Base-by-base conservation (phyloP, 106 monocot species). In the Amphibolis antarctica region DNA sequence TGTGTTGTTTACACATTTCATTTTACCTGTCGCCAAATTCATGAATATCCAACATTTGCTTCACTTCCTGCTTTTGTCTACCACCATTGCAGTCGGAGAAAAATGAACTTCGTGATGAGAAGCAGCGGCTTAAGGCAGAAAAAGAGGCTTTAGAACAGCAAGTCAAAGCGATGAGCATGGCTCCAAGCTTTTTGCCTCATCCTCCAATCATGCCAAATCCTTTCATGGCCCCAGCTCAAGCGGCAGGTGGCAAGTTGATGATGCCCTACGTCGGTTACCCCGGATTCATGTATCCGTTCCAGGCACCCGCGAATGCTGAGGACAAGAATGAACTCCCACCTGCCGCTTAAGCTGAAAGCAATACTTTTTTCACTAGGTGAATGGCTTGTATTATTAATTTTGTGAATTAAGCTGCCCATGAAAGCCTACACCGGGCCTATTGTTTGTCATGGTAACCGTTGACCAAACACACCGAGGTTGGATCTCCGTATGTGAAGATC, bases 251-350 rank as follows among this genome's bases (percentile, higher is more conserved):
- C 67, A 85, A 85, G 82, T 20, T 88, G 76, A 66, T 93, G 82
- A 85, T 88, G 88, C 85, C 85, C 2, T 28, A 85, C 46, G 43
- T 61, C 18, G 77, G 92, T 44, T 88, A 83, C 69, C 85, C 92
- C 24, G 92, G 92, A 12, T 82, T 74, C 52, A 93, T 93, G 88
- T 88, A 80, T 80, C 88, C 82, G 61, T 88, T 83, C 76, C 85
- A 88, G 88, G 82, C 80, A 12, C 83, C 92, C 54, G 67, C 88
- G 1, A 87, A 73, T 62, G 83, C 79, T 23, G 92, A 93, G 17
- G 65, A 52, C n/a, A 66, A 66, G 65, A 48, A 66, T 36, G 65
- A 66, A 53, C 65, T 66, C 10, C 65, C 65, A 29, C 65, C 65
- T 13, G 65, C 65, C 30, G 65, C 65, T 18, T 66, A 66, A 53